A percentile compares a stretch with the other conserved stretches of the same genome.
Conservation (phyloP, 73 alveolate genomes). For the Effrenium voratum region DNA sequence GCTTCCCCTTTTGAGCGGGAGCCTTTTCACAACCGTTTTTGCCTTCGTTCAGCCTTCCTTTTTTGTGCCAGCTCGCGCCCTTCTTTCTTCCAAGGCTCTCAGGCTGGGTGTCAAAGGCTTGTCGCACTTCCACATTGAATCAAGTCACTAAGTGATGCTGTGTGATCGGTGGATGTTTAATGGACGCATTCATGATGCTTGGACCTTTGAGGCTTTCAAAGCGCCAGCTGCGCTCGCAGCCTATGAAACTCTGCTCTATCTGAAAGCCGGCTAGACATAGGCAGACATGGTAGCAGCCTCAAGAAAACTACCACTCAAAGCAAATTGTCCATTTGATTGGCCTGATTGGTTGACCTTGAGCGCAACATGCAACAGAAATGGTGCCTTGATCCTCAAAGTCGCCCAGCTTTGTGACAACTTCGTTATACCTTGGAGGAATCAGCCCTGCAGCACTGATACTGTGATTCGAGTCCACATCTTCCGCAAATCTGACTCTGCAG, state of each 20-base stretch:
- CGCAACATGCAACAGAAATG: background rate
- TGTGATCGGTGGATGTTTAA: background rate
- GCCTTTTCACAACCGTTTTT: too few relatives aligned
- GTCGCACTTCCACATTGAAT: too few relatives aligned
- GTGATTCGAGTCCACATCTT: background rate
- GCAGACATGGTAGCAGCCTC: background rate
- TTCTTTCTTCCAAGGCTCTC: too few relatives aligned
- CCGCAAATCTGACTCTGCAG: background rate
- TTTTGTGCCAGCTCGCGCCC: too few relatives aligned
- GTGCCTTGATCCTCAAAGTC: slow-evolving; percentile 77
- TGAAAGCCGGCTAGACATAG: background rate
- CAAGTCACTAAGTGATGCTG: background rate
- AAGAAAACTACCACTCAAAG: background rate
- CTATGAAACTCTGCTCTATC: background rate
- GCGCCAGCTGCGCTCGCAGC: background rate
- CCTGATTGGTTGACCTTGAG: background rate
- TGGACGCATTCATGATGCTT: background rate
- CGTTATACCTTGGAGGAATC: background rate
- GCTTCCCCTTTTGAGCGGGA: too few relatives aligned
- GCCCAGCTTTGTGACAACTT: slow-evolving; percentile 67
- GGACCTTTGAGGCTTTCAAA: background rate
- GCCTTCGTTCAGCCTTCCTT: too few relatives aligned
- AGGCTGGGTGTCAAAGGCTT: too few relatives aligned
- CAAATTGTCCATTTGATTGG: background rate
- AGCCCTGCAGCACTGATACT: background rate